Evolutionary conservation across 2,329 filamentous ascomycete genomes (phyloP), one percentile per base, ranked within the genome.

Genomic region (Helotiales sp.): DNA sequence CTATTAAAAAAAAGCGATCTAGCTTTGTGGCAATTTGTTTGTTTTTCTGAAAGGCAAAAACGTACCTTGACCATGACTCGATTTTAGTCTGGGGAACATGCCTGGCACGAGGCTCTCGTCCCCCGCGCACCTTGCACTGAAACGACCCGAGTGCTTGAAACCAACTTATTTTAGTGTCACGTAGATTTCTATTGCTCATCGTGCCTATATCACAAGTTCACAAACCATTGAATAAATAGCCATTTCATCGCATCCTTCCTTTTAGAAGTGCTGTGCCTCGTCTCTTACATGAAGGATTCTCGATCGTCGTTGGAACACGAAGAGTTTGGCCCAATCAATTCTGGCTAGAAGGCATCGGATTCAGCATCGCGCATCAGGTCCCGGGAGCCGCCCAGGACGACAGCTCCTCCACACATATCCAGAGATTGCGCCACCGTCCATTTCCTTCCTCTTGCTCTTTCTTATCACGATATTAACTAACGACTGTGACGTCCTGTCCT

Each of bases 341-440:
- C 37, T 47, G 37, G 57, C 34, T 59, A 59, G 55, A 26, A 43
- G 45, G 45, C 30, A 34, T 28, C 50, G 50, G 50, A 55, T 58
- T 59, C 32, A 60, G 37, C 37, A 60, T 22, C 57, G 26, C 57
- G 37, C 52, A 57, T 34, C 24, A 37, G 20, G 17, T 52, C 15
- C 26, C 13, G 22, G 47, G 37, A 60, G 57, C 57, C 57, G 40
- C 55, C 34, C 20, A 24, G 45, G 24, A 60, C 37, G 37, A 37
- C 32, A 20, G 47, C 47, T 30, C n/a, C 54, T 37, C 30, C 20
- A 45, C 57, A 32, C 26, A 5, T n/a, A 45, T 45, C 40, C 6
- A 45, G 40, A 20, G 28, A 17, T 55, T 37, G 54, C 54, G 54
- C 54, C 54, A 60, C 57, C 57, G 8, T 13, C 47, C 8, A 1